Base-by-base conservation (phyloP, 169 alveolate species). In the Plasmodium chabaudi region DNA sequence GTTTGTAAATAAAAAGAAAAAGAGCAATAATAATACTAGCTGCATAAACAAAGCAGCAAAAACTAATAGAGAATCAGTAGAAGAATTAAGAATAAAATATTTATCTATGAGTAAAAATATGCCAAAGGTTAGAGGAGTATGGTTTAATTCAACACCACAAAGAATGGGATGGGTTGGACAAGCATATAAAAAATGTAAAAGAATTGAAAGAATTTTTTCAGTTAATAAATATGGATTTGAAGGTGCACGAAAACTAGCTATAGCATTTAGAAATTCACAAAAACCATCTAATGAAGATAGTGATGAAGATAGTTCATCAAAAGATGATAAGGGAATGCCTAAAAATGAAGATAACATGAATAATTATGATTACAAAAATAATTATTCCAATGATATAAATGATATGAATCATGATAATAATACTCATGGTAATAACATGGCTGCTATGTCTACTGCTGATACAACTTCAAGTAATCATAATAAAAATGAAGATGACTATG, bases 141-240 rank as follows among this genome's bases (percentile, higher is more conserved):
- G 96, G 96, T 94, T 94, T 70, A 94, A 94, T 87, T 94, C 96
- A n/a, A 92, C 96, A 12, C 92, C 93, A 49, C 90, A 94, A 42
- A 92, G 96, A 51, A 94, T 94, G 96, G 96, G 96, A 23, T 94
- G 96, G 96, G 96, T 94, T 10, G 96, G 96, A 17, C 96, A 94
- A 92, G 96, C 96, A 9, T 94, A 94, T 87, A 94, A 94, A 87
- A 94, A 94, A 72, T 94, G 96, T 89, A 94, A 94, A 63, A 88
- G 96, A 57, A 94, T 94, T 42, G 96, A 94, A 71, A 94, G 93
- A 89, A 94, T 94, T 27, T 94, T 94, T 68, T 94, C 96, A 23
- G 91, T 94, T 61, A 92, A 90, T 87, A 92, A 94, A 69, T 94
- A 94, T 53, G 96, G 96, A n/a, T 94, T 94, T 56, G 96, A 92